A percentile compares a stretch with the other conserved stretches of the same genome.
Evolutionary conservation across 2,329 filamentous ascomycete genomes (phyloP).

Genomic region (Lecanicillium sp.): DNA sequence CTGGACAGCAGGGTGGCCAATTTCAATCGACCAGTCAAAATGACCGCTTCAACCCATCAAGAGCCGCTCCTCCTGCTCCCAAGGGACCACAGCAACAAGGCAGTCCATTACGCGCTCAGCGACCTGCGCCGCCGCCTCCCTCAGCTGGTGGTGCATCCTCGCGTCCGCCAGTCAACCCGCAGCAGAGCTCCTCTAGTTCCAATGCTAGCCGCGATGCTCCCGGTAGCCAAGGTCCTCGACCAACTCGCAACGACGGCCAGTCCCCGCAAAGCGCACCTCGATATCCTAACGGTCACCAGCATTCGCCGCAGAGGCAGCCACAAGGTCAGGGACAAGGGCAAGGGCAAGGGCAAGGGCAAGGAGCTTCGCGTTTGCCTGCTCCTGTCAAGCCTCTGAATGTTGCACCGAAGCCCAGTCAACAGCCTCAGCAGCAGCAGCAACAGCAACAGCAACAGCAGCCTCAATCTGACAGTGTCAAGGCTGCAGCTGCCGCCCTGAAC

Average conservation of each 20-base stretch:
- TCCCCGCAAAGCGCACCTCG: slow-evolving; percentile 44
- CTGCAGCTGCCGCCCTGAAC: slow-evolving; percentile 81
- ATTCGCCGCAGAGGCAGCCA: slow-evolving; percentile 38
- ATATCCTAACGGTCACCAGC: slow-evolving; percentile 45
- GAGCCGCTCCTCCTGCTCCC: slow-evolving; percentile 77
- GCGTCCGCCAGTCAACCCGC: slow-evolving; percentile 39
- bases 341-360: slow-evolving; percentile 32
- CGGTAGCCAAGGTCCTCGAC: slow-evolving; percentile 31
- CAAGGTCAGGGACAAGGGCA: slow-evolving; percentile 35
- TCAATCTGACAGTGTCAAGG: slow-evolving; percentile 66
- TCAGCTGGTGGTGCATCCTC: slow-evolving; percentile 23
- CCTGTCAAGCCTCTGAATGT: slow-evolving; percentile 75
- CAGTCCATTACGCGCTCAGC: slow-evolving; percentile 57
- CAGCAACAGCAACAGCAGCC: too few relatives aligned
- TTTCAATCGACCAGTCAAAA: too few relatives aligned
- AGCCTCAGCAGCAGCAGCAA: too few relatives aligned
- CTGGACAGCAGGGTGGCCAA: slow-evolving; percentile 19
- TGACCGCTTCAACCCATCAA: slow-evolving; percentile 75
- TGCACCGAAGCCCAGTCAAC: slow-evolving; percentile 50
- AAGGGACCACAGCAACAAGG: slow-evolving; percentile 48
- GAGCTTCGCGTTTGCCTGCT: slow-evolving; percentile 40
- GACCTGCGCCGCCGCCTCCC: slow-evolving; percentile 70
- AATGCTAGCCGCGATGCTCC: slow-evolving; percentile 35
- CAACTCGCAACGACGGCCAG: slow-evolving; percentile 38
- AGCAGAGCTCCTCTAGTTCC: slow-evolving; percentile 33